These are phyloP conservation scores for Candida taoyuanica DNA, from an alignment of 805 yeast species.

Conservation along the genomic window DNA sequence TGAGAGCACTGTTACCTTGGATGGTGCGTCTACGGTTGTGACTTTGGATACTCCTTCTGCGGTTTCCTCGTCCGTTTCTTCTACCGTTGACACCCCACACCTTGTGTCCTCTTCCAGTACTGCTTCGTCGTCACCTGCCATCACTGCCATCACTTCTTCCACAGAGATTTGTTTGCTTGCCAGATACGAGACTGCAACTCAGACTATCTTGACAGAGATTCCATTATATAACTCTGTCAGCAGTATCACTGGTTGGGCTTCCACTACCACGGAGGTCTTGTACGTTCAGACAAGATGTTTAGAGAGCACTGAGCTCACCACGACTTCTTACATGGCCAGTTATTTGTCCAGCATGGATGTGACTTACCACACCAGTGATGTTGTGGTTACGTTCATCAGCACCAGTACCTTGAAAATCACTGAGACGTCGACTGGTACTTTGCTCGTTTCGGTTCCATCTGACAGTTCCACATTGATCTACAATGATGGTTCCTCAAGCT, in stretches of 20 bases:
- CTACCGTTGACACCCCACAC: not conserved
- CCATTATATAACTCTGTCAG: conserved; percentile 19
- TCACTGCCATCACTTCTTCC: conserved; percentile 18
- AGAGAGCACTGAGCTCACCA: conserved; percentile 16
- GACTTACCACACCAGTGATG: conserved; percentile 18
- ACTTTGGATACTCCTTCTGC: not conserved
- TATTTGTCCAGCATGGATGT: conserved; percentile 20
- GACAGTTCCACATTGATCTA: conserved; percentile 6
- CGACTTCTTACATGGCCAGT: conserved; percentile 20
- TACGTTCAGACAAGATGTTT: conserved; percentile 23
- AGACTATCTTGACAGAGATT: conserved; percentile 18
- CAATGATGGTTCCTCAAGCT: conserved; percentile 1
- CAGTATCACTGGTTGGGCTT: conserved; percentile 24
- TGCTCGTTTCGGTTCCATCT: conserved; percentile 13
- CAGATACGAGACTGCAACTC: conserved; percentile 22
- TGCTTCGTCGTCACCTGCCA: not conserved
- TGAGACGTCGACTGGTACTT: conserved; percentile 21
- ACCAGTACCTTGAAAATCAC: conserved; percentile 19
- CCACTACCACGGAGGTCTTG: conserved; percentile 11
- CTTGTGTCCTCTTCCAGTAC: not conserved
- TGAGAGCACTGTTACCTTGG: not conserved
- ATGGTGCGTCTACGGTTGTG: not conserved
- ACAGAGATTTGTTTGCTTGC: conserved; percentile 23
- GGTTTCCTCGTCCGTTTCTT: not conserved
- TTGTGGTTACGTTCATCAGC: conserved; percentile 22